Base-by-base conservation (phyloP, 495 filamentous ascomycete species). In the Platismatia glauca region DNA sequence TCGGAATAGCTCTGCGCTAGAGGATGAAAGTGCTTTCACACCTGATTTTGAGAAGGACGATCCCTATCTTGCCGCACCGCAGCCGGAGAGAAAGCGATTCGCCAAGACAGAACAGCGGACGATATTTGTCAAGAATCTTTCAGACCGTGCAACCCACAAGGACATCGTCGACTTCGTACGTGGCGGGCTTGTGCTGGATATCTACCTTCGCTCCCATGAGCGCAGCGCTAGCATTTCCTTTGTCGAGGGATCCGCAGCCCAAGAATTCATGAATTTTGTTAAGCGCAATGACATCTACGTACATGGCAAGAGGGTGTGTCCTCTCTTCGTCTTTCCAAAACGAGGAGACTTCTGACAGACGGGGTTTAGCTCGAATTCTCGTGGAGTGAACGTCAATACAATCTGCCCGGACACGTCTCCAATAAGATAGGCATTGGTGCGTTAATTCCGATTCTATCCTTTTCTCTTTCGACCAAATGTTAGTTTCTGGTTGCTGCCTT, bases 301-400 rank as follows among this genome's bases (percentile, higher is more conserved):
- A 60, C 82, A 83, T 56, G 81, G 82, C 52, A 86, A 86, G 66
- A 78, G 84, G 63, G 90, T 95, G 73, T 71, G 80, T 76, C 35
- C 37, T 20, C 58, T 8, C 53, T 53, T 59, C 18, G 24, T 27
- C 16, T 39, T 55, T 58, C 24, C 31, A 35, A 46, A 16, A 53
- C 16, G 11, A 31, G 22, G 44, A 22, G 59, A 57, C 59, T 70
- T 55, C 66, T 69, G 55, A 71, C 70, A 63, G 31, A 60, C 37
- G 15, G 22, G n/a, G 7, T 33, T 38, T 59, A 91, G 89, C 72
- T 89, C 60, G 84, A 89, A 33, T 76, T 88, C 58, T 76, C 77
- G 35, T 92, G 89, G 89, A 83, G 80, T 50, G 84, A 90, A 57
- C 82, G 86, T 3, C 89, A 91, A 72, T 92, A 87, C 68, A 77